Conservation (phyloP, 805 yeast genomes). For the Candida argentea region DNA sequence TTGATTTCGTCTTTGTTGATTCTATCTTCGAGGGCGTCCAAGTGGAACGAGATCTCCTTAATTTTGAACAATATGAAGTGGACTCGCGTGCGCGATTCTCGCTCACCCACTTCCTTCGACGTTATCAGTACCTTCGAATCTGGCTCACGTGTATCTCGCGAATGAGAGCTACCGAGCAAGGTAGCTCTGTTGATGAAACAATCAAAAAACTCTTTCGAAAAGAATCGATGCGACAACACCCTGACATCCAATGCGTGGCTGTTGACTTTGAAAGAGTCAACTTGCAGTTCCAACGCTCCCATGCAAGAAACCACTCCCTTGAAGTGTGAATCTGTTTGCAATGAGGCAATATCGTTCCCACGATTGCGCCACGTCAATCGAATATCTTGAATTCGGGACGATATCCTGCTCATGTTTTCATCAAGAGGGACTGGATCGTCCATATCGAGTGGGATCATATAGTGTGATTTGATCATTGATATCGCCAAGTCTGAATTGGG, state of each 20-base stretch:
- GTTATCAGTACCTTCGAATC: too few relatives aligned
- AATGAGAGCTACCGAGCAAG: not conserved
- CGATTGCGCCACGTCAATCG: not conserved
- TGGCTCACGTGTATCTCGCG: slow-evolving; percentile 1
- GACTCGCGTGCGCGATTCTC: slow-evolving; percentile 3
- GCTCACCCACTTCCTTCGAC: slow-evolving; percentile 2
- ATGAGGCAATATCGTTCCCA: not conserved
- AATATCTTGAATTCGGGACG: too few relatives aligned
- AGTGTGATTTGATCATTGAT: slow-evolving; percentile 15
- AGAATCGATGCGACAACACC: slow-evolving; percentile 6
- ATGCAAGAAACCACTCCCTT: slow-evolving; percentile 1
- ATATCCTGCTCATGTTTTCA: too few relatives aligned
- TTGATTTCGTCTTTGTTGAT: not conserved
- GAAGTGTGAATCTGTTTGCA: slow-evolving; percentile 1
- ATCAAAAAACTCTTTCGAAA: slow-evolving; percentile 5
- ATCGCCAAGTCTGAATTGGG: slow-evolving; percentile 8
- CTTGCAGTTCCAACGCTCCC: not conserved
- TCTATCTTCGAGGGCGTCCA: slow-evolving; percentile 1
- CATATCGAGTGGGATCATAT: slow-evolving; percentile 12
- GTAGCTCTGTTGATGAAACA: slow-evolving; percentile 1
- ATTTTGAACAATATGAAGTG: slow-evolving; percentile 6
- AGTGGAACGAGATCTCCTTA: slow-evolving; percentile 5
- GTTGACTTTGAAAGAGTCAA: slow-evolving; percentile 1
- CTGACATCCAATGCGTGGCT: slow-evolving; percentile 2
- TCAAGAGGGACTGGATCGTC: too few relatives aligned